phyloP scores from a whole-genome alignment of 2,329 filamentous ascomycete species.

The Cadophora sp. region DNA sequence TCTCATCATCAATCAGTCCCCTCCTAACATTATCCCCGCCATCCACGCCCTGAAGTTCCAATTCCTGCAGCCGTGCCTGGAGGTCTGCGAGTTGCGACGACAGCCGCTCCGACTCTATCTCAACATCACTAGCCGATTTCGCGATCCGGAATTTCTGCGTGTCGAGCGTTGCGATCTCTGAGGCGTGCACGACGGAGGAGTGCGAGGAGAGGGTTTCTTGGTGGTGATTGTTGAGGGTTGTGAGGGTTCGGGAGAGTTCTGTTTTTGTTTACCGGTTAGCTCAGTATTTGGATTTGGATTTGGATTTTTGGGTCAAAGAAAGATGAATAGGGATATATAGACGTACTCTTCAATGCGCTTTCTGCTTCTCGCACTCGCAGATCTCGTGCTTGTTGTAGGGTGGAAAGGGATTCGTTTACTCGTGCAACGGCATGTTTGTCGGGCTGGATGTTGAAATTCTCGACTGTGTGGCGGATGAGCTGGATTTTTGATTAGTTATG shows the following conservation, averaged over 20 bases:
- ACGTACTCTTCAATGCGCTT: conserved; percentile 64
- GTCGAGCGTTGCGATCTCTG: conserved; percentile 84
- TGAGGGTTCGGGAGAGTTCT: conserved; percentile 76
- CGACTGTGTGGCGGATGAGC: conserved; percentile 90
- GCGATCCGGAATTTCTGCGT: conserved; percentile 93
- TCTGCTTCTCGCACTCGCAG: conserved; percentile 77
- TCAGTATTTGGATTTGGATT: background rate
- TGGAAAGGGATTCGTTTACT: conserved; percentile 82
- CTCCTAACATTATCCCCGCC: conserved; percentile 56
- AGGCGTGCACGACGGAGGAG: conserved; percentile 80
- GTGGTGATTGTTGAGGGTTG: conserved; percentile 77
- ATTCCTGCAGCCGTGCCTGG: conserved; percentile 75
- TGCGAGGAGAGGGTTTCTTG: conserved; percentile 77
- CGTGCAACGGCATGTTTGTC: conserved; percentile 86
- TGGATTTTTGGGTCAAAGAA: conserved; percentile 36
- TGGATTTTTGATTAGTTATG: conserved; percentile 48
- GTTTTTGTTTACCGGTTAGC: conserved; percentile 47
- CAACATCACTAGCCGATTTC: conserved; percentile 87
- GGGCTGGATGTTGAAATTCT: conserved; percentile 92
- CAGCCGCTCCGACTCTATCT: conserved; percentile 94
- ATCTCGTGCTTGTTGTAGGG: conserved; percentile 83
- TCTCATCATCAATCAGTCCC: conserved; percentile 66
- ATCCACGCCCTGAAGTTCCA: conserved; percentile 88
- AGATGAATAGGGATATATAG: conserved; percentile 1
- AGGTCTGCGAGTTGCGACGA: conserved; percentile 79